phyloP scores from a whole-genome alignment of 2,329 filamentous ascomycete species.

The Ceratocystis harringtonii region DNA sequence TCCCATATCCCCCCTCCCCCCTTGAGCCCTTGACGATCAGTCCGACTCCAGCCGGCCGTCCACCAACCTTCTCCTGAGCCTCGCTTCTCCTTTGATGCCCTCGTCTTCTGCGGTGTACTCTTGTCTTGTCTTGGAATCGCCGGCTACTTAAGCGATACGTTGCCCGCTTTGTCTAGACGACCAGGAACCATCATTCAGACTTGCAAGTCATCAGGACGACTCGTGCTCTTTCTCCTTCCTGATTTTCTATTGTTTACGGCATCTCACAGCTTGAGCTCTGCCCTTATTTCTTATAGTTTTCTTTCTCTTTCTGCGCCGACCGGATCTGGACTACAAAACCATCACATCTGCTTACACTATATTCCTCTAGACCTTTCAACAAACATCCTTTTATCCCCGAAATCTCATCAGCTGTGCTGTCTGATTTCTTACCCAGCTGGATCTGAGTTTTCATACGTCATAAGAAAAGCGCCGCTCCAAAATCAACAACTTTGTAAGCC shows the following conservation, averaged over 20 bases:
- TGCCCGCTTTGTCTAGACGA: neutral
- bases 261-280: neutral
- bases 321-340: neutral
- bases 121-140: neutral
- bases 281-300: neutral
- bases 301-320: neutral
- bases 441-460: neutral
- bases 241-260: neutral
- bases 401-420: constrained; percentile 11
- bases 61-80: neutral
- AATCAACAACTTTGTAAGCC: constrained; percentile 1
- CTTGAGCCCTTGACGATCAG: neutral
- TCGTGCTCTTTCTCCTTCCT: neutral
- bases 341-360: neutral
- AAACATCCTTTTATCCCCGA: neutral
- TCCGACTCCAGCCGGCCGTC: neutral
- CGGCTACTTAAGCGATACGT: neutral
- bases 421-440: constrained; percentile 12
- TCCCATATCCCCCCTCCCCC: neutral
- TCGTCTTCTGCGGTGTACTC: neutral
- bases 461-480: neutral
- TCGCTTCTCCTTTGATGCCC: neutral
- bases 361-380: constrained; percentile 4
- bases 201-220: neutral
- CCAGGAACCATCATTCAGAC: neutral